Percentiles rank a stretch among this genome's conserved stretches.
phyloP scores from a whole-genome alignment of 2,329 filamentous ascomycete species.

The Paraconiothyrium brasiliense region DNA sequence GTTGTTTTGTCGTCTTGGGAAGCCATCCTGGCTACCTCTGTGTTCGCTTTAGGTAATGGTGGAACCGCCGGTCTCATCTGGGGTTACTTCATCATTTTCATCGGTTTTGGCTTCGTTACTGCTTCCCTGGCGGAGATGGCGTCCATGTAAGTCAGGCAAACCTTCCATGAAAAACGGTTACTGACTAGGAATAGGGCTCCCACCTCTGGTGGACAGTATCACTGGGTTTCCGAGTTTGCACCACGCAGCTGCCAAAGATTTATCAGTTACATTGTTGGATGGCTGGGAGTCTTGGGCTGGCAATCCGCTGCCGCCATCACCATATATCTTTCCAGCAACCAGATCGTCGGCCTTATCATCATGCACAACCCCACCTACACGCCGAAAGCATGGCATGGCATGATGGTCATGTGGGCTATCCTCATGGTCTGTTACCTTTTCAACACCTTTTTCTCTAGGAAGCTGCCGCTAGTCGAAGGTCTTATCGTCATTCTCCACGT shows the following conservation, averaged over 20 bases:
- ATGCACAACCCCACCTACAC: conserved; percentile 53
- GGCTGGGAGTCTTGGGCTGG: conserved; percentile 55
- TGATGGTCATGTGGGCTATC: conserved; percentile 58
- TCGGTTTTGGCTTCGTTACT: conserved; percentile 35
- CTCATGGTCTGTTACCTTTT: conserved; percentile 50
- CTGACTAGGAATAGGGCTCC: conserved; percentile 33
- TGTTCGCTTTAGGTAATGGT: conserved; percentile 34
- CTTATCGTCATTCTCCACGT: conserved; percentile 59
- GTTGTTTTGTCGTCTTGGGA: conserved; percentile 36
- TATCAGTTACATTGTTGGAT: conserved; percentile 53
- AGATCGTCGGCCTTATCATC: conserved; percentile 45
- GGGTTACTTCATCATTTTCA: conserved; percentile 35
- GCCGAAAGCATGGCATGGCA: conserved; percentile 59
- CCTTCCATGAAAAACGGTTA: neutral
- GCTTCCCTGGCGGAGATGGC: conserved; percentile 45
- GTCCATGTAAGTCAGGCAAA: conserved; percentile 37
- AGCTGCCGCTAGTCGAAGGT: conserved; percentile 59
- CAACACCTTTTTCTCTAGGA: conserved; percentile 57
- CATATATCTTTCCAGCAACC: conserved; percentile 39
- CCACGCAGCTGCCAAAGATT: conserved; percentile 49
- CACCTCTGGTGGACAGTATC: conserved; percentile 29
- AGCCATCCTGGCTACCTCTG: conserved; percentile 25
- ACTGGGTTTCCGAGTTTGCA: conserved; percentile 45
- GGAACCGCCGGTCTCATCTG: conserved; percentile 44
- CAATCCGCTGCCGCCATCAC: conserved; percentile 48